A percentile compares a stretch with the other conserved stretches of the same genome.
Conservation (phyloP, 805 yeast genomes). For the Metschnikowia picachoensis region DNA sequence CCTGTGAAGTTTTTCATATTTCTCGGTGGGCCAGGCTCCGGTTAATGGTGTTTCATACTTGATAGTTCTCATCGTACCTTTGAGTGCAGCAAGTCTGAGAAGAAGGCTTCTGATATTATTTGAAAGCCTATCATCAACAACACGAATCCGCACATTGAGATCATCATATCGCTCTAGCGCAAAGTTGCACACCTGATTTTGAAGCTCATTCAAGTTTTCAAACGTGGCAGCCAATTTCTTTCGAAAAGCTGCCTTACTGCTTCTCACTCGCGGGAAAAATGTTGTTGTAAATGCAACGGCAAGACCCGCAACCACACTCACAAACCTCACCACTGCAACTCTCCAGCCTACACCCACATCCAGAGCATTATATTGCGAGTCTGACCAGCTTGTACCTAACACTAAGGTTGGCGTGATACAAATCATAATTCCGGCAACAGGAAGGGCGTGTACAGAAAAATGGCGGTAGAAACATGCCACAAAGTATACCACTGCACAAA, state of each 20-base stretch:
- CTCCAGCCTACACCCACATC: slow-evolving; percentile 28
- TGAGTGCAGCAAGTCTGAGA: slow-evolving; percentile 20
- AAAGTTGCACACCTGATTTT: slow-evolving; percentile 27
- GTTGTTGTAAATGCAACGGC: slow-evolving; percentile 29
- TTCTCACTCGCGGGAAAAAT: slow-evolving; percentile 28
- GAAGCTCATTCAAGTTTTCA: slow-evolving; percentile 26
- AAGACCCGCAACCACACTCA: slow-evolving; percentile 29
- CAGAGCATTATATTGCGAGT: slow-evolving; percentile 18
- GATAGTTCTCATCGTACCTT: slow-evolving; percentile 23
- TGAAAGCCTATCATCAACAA: slow-evolving; percentile 21
- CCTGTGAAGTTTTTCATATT: slow-evolving; percentile 22
- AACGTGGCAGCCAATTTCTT: slow-evolving; percentile 21
- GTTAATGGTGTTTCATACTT: slow-evolving; percentile 27
- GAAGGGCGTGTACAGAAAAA: slow-evolving; percentile 26
- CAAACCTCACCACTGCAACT: slow-evolving; percentile 26
- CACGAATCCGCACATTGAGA: slow-evolving; percentile 18
- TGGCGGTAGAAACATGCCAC: slow-evolving; percentile 27
- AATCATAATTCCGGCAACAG: slow-evolving; percentile 26
- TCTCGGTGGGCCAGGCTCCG: slow-evolving; percentile 31
- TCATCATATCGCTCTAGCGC: slow-evolving; percentile 22
- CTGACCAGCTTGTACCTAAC: slow-evolving; percentile 33
- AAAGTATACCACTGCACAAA: slow-evolving; percentile 24
- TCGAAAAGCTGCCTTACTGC: slow-evolving; percentile 27
- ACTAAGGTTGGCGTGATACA: slow-evolving; percentile 29
- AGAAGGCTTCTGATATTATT: slow-evolving; percentile 21